Conservation (phyloP, 2,329 filamentous ascomycete species). For the Pleoardoris graminearum region DNA sequence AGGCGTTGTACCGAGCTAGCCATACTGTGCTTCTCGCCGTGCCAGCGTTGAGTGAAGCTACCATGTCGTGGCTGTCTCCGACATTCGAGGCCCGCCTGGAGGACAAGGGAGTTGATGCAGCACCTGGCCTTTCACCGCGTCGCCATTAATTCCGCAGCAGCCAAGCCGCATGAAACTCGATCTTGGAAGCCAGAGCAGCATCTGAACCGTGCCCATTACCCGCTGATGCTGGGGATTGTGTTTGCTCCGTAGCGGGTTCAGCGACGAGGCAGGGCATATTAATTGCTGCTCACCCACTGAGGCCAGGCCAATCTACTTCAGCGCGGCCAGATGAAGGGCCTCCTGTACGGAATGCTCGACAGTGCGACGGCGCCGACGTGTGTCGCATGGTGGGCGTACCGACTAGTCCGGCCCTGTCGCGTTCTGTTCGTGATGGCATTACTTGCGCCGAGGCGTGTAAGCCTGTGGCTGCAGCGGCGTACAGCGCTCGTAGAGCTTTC, state of each 20-base stretch:
- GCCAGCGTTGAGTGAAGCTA: slow-evolving; percentile 19
- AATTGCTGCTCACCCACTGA: slow-evolving; percentile 22
- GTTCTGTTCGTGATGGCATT: neutral
- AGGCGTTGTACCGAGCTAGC: neutral
- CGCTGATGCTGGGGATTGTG: slow-evolving; percentile 11
- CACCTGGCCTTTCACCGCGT: slow-evolving; percentile 27
- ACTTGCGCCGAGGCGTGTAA: neutral
- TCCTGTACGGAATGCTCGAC: slow-evolving; percentile 15
- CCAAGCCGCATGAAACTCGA: slow-evolving; percentile 30
- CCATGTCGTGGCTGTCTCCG: slow-evolving; percentile 23
- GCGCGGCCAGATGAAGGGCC: slow-evolving; percentile 18
- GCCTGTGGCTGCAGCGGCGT: neutral
- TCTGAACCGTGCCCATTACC: slow-evolving; percentile 26
- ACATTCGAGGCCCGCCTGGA: slow-evolving; percentile 27
- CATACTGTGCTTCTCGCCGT: neutral
- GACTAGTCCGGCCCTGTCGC: neutral
- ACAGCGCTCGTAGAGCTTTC: neutral
- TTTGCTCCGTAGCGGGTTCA: slow-evolving; percentile 16
- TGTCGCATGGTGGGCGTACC: slow-evolving; percentile 13
- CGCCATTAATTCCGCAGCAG: slow-evolving; percentile 20
- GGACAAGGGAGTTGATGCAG: slow-evolving; percentile 24
- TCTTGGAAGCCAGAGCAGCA: slow-evolving; percentile 32
- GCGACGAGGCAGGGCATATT: slow-evolving; percentile 15
- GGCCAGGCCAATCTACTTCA: slow-evolving; percentile 19
- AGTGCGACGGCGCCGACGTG: slow-evolving; percentile 11